Percentiles rank a stretch among this genome's conserved stretches.
Evolutionary conservation across 305 asterid genomes (phyloP).

Genomic region (Fraxinus angustifolia): DNA sequence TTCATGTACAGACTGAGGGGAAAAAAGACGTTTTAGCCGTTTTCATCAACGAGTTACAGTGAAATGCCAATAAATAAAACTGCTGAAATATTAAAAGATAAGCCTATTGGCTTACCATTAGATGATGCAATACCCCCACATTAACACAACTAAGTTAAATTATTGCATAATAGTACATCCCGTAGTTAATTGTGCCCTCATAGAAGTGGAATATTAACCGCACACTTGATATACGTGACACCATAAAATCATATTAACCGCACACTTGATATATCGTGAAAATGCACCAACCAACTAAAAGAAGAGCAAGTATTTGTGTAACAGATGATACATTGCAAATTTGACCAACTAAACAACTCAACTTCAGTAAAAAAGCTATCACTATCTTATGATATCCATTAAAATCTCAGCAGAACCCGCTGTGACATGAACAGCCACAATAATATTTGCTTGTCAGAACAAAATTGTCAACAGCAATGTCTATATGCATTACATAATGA

Average conservation of each 20-base stretch:
- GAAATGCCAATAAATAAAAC: background rate
- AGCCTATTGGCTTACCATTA: background rate
- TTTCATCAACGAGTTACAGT: background rate
- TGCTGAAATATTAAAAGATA: background rate
- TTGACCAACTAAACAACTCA: background rate
- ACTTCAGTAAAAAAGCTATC: background rate
- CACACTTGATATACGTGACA: background rate
- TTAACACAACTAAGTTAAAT: background rate
- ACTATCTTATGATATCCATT: background rate
- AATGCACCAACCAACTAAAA: background rate
- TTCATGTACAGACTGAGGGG: conserved; percentile 45
- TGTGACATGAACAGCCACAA: background rate
- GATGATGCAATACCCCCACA: background rate
- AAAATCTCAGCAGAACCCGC: background rate
- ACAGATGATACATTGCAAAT: background rate
- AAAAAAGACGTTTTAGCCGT: background rate
- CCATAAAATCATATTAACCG: background rate
- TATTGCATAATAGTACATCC: background rate
- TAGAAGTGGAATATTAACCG: background rate
- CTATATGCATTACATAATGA: background rate
- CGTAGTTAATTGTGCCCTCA: background rate
- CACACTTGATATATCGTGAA: background rate
- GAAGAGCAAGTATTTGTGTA: background rate
- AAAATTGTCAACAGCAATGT: background rate
- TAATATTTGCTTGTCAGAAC: background rate